A percentile compares a stretch with the other conserved stretches of the same genome.
Conservation (phyloP, 208 protist species). For the Acanthamoeba lenticulata region DNA sequence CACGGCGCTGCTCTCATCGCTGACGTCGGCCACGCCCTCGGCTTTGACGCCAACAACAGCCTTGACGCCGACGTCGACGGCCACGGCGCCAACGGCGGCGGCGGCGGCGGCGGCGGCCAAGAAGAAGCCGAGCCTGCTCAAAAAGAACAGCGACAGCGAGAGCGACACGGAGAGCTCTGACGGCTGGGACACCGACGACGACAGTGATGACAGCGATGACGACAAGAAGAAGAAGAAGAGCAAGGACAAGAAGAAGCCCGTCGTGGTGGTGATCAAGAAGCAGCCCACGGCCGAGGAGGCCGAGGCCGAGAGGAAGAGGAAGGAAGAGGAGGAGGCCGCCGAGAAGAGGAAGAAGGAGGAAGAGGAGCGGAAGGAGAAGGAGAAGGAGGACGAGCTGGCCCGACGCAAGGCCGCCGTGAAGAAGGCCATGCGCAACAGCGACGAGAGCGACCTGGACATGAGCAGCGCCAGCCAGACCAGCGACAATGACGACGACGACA, state of each 20-base stretch:
- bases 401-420: background rate
- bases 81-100: too few species aligned
- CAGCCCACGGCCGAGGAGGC: too few species aligned
- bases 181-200: background rate
- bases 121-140: conserved; percentile 4
- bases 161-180: background rate
- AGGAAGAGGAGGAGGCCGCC: background rate
- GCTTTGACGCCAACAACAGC: background rate
- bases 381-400: background rate
- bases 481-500: background rate
- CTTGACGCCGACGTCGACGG: too few species aligned
- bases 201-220: background rate
- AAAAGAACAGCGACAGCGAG: conserved; percentile 58
- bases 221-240: background rate
- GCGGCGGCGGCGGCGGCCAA: background rate
- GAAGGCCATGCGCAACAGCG: background rate
- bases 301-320: background rate
- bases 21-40: too few species aligned
- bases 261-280: background rate
- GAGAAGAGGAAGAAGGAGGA: background rate
- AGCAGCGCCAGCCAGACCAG: background rate
- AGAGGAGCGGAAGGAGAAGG: background rate
- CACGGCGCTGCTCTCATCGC: too few species aligned
- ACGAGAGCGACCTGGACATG: background rate
- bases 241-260: background rate